phyloP scores from a whole-genome alignment of 805 yeast species.

The Jamesozyma spencerorum region DNA sequence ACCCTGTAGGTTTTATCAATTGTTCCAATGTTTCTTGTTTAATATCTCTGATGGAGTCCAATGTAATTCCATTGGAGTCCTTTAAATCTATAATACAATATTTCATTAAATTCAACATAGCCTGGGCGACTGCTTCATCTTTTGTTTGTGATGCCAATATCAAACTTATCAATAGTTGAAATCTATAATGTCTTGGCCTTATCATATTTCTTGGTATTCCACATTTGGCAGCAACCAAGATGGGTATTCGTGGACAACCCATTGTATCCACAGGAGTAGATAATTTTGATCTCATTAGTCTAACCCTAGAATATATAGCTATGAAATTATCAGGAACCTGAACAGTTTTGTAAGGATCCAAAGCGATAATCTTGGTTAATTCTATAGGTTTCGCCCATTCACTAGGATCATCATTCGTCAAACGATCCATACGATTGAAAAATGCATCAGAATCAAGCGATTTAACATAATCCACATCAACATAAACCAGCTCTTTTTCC shows the following conservation, averaged over 20 bases:
- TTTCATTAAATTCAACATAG: slow-evolving; percentile 51
- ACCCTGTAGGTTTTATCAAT: slow-evolving; percentile 68
- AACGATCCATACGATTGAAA: slow-evolving; percentile 16
- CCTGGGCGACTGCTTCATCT: slow-evolving; percentile 71
- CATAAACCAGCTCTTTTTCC: slow-evolving; percentile 1
- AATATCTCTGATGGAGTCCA: slow-evolving; percentile 42
- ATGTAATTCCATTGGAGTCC: slow-evolving; percentile 40
- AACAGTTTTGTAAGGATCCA: slow-evolving; percentile 3
- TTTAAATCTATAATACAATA: slow-evolving; percentile 34
- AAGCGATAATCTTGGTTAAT: slow-evolving; percentile 1
- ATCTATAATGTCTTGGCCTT: slow-evolving; percentile 38
- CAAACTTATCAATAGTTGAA: slow-evolving; percentile 65
- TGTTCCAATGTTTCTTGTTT: slow-evolving; percentile 49
- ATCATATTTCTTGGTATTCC: slow-evolving; percentile 19
- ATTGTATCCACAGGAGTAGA: slow-evolving; percentile 77
- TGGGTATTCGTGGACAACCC: slow-evolving; percentile 64
- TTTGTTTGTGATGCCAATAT: slow-evolving; percentile 88
- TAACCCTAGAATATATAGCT: slow-evolving; percentile 48
- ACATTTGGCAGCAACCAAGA: slow-evolving; percentile 26
- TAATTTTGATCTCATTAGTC: slow-evolving; percentile 54
- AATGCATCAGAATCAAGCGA: slow-evolving; percentile 16
- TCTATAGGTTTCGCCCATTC: slow-evolving; percentile 14
- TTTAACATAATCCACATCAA: slow-evolving; percentile 19
- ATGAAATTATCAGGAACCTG: slow-evolving; percentile 39
- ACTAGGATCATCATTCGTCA: slow-evolving; percentile 19